phyloP scores from a whole-genome alignment of 2,329 filamentous ascomycete genomes.

The Albifimbria verrucaria region DNA sequence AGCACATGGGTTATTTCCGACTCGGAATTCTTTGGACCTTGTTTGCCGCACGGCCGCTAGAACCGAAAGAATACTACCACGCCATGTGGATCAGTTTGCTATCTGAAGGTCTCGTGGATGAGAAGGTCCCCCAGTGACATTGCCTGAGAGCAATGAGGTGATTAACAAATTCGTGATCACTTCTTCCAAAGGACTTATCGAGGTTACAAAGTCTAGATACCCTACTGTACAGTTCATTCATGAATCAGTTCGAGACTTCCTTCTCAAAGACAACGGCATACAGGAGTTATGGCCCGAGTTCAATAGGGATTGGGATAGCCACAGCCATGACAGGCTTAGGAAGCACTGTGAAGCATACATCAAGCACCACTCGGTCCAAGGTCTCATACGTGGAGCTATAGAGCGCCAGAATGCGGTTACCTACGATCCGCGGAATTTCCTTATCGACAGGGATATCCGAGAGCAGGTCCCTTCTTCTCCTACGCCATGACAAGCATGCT shows the following conservation, averaged over 20 bases:
- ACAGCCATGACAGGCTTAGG: slow-evolving; percentile 42
- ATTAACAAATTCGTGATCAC: slow-evolving; percentile 32
- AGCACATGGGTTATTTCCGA: slow-evolving; percentile 35
- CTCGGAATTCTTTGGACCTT: slow-evolving; percentile 51
- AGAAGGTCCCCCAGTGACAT: slow-evolving; percentile 11
- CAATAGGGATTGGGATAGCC: slow-evolving; percentile 23
- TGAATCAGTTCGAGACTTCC: slow-evolving; percentile 46
- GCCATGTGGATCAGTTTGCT: slow-evolving; percentile 28
- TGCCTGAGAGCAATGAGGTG: not conserved
- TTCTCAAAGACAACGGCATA: slow-evolving; percentile 33
- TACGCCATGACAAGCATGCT: not conserved
- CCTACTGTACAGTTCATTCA: slow-evolving; percentile 50
- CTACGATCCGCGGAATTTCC: not conserved
- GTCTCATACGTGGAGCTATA: too few species aligned
- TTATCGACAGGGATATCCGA: not conserved
- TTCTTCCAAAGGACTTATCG: slow-evolving; percentile 48
- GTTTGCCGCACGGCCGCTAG: slow-evolving; percentile 41
- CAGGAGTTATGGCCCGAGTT: slow-evolving; percentile 26
- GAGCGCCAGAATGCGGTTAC: not conserved
- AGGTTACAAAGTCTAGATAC: slow-evolving; percentile 29
- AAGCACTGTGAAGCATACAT: slow-evolving; percentile 40
- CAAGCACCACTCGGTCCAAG: slow-evolving; percentile 8
- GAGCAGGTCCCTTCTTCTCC: not conserved
- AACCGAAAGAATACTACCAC: slow-evolving; percentile 41
- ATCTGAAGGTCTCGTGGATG: slow-evolving; percentile 16